Evolutionary conservation across 1,284 basidiomycete species (phyloP), one percentile per base, ranked within the genome.

Genomic region (Tilletia caries): DNA sequence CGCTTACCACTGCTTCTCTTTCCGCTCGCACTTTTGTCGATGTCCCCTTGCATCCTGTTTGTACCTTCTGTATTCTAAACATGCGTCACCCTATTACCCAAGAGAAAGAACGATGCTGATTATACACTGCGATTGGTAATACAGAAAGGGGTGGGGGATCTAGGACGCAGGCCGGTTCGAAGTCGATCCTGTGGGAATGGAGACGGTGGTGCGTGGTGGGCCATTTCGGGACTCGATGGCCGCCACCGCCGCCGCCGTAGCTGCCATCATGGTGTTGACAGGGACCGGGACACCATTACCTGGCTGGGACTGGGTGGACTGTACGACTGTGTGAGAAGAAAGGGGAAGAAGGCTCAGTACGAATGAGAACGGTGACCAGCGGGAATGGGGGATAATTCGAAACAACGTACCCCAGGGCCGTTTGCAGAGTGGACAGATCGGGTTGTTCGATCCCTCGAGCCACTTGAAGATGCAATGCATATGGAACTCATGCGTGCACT

Each of bases 401-500:
- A n/a, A n/a, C 15, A 13, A 74, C 76, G 70, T 33, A 77, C 76
- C 71, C 76, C 76, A 78, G 0, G 75, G 73, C 62, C 75, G 68
- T 58, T 74, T 74, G 62, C 75, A 76, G 3, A 74, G 71, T 2
- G 76, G 76, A 66, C 76, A 78, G 25, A 73, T 71, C 25, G 73
- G 72, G 43, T 78, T 77, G 64, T 78, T 75, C 5, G 58, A 62
- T 25, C 58, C 58, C 32, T 77, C 73, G 60, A 82, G 77, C 81
- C 81, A 83, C 70, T 79, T 77, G 68, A 74, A 75, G 71, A 83
- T 82, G 69, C 81, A 83, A 67, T 83, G 81, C 41, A 79, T 71
- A 46, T 83, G 81, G 67, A 83, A 83, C 52, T 80, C 79, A 74
- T 83, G 81, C 27, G 75, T 77, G 72, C 81, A 83, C 67, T 77